Percentiles rank a stretch among this genome's conserved stretches.
Conservation (phyloP, 1,139 yeast genomes). For the Nakaseomyces glabratus region DNA sequence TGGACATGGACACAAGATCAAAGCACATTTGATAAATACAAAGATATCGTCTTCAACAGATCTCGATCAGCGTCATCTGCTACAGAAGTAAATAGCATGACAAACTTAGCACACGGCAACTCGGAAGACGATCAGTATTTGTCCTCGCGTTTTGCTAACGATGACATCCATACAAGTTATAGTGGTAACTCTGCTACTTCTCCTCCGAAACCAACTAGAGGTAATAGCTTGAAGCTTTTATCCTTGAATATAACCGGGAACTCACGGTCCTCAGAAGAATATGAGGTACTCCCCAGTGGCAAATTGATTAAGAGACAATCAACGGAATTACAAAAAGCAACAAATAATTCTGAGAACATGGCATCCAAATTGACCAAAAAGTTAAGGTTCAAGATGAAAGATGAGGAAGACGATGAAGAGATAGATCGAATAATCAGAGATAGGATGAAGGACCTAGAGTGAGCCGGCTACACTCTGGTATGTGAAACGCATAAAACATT, state of each 20-base stretch:
- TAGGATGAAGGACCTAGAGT: slow-evolving; percentile 40
- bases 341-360: slow-evolving; percentile 7
- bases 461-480: too few species aligned
- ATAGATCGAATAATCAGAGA: slow-evolving; percentile 51
- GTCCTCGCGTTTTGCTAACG: slow-evolving; percentile 1
- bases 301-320: slow-evolving; percentile 42
- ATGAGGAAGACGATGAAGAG: slow-evolving; percentile 39
- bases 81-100: slow-evolving; percentile 14
- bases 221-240: slow-evolving; percentile 4
- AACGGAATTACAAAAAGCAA: slow-evolving; percentile 15
- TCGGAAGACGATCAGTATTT: slow-evolving; percentile 5
- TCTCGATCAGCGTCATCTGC: slow-evolving; percentile 15
- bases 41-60: slow-evolving; percentile 17
- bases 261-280: slow-evolving; percentile 25
- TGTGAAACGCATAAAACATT: too few species aligned
- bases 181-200: slow-evolving; percentile 3
- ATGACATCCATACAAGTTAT: neutral
- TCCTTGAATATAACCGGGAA: neutral
- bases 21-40: slow-evolving; percentile 25
- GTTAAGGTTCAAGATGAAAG: slow-evolving; percentile 30
- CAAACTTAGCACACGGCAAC: neutral
- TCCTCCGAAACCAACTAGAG: neutral
- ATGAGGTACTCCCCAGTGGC: slow-evolving; percentile 65
- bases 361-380: slow-evolving; percentile 27
- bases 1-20: slow-evolving; percentile 54